A percentile compares a stretch with the other conserved stretches of the same genome.
These are phyloP conservation scores for Coccomyxa subellipsoidea DNA, from an alignment of 163 green algal genomes.

Conservation along the genomic window DNA sequence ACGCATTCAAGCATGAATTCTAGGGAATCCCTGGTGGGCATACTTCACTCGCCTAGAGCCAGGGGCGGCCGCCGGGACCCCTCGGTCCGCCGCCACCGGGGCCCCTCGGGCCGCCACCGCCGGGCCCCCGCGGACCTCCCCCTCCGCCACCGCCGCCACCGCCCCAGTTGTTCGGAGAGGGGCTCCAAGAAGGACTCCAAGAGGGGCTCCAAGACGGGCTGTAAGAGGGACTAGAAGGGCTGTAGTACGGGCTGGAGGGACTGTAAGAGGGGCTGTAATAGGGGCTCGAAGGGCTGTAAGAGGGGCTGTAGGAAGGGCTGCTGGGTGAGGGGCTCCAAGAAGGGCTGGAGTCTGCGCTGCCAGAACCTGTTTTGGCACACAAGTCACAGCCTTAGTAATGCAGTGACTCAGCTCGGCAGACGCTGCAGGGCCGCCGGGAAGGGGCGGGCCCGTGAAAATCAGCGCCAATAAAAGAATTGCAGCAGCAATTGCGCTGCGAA, in stretches of 20 bases:
- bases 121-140: no score
- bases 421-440: background rate
- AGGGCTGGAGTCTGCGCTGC: background rate
- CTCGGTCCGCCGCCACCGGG: background rate
- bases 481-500: background rate
- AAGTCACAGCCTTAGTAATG: background rate
- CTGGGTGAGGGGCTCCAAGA: background rate
- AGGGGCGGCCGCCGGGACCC: no score
- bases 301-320: background rate
- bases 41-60: no score
- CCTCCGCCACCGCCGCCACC: background rate
- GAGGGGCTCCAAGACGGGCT: background rate
- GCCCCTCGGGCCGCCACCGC: no score
- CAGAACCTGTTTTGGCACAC: background rate
- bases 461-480: background rate
- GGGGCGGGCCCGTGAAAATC: background rate
- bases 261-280: background rate
- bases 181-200: background rate
- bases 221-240: background rate
- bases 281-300: background rate
- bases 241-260: background rate
- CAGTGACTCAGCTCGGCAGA: background rate
- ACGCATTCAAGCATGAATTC: no score
- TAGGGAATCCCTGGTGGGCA: no score
- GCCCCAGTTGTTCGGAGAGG: background rate